Percentiles rank a stretch among this genome's conserved stretches.
These are phyloP conservation scores for Pouteria glomerata DNA, from an alignment of 148 eudicot species.

Conservation along the genomic window DNA sequence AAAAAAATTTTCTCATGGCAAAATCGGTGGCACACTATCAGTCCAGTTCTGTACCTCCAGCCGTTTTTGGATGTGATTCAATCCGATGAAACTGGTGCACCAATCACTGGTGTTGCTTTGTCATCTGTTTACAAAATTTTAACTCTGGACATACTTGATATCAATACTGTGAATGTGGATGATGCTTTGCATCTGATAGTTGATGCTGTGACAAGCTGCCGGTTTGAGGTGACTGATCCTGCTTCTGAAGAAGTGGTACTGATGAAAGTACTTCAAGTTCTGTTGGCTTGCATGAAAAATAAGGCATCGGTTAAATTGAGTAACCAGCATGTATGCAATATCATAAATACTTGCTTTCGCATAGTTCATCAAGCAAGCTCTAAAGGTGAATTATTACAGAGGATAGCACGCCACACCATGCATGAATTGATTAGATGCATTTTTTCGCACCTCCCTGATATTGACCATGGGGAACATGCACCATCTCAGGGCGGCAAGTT, in stretches of 20 bases:
- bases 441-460: constrained; percentile 57
- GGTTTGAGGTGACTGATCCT: constrained; percentile 97
- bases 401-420: constrained; percentile 87
- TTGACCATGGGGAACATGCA: constrained; percentile 31
- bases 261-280: constrained; percentile 89
- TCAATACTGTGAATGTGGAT: constrained; percentile 51
- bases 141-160: constrained; percentile 67
- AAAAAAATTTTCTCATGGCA: constrained; percentile 79
- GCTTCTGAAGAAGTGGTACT: constrained; percentile 90
- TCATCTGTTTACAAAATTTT: constrained; percentile 87
- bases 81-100: constrained; percentile 97
- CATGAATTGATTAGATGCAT: constrained; percentile 82
- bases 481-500: constrained; percentile 24
- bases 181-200: constrained; percentile 84
- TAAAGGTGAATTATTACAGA: constrained; percentile 86
- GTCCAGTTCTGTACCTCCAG: constrained; percentile 67
- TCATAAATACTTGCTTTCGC: constrained; percentile 82
- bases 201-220: constrained; percentile 87
- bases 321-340: constrained; percentile 92
- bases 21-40: constrained; percentile 63
- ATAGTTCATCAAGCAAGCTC: constrained; percentile 88
- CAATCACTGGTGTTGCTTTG: constrained; percentile 86
- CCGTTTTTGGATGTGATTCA: constrained; percentile 85
- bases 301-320: constrained; percentile 70
- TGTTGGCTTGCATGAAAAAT: constrained; percentile 86